phyloP scores from a whole-genome alignment of 306 rosid genomes.

The Lagenaria siceraria region DNA sequence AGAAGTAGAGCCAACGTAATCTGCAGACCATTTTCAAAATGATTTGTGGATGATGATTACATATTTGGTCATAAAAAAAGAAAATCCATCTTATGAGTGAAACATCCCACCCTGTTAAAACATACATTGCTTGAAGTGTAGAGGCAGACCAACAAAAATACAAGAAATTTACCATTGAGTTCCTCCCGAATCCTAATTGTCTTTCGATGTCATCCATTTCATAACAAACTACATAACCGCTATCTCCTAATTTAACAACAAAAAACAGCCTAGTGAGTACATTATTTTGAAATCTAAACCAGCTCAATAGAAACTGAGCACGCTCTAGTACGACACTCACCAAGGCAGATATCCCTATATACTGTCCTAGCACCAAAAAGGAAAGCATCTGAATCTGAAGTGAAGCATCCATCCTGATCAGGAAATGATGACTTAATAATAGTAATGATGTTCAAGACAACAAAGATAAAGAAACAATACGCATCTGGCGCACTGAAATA shows the following conservation, averaged over 20 bases:
- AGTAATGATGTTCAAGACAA: background rate
- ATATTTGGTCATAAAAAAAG: background rate
- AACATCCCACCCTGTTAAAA: background rate
- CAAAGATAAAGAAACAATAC: background rate
- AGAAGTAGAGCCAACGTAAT: constrained; percentile 66
- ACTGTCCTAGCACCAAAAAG: constrained; percentile 81
- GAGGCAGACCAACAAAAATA: background rate
- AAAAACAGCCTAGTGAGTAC: constrained; percentile 8
- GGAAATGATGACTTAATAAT: constrained; percentile 5
- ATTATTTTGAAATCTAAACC: background rate
- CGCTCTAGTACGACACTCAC: constrained; percentile 20
- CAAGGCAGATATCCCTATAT: constrained; percentile 75
- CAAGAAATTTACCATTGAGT: constrained; percentile 50
- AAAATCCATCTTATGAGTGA: background rate
- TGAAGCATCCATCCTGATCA: constrained; percentile 68
- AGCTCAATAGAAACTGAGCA: background rate
- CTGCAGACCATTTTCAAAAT: constrained; percentile 29
- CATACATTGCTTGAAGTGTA: background rate
- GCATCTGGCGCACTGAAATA: background rate
- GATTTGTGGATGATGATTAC: background rate
- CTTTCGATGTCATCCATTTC: constrained; percentile 67
- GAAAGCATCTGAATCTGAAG: constrained; percentile 69
- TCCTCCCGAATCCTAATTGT: constrained; percentile 69
- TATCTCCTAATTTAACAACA: constrained; percentile 46
- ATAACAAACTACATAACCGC: constrained; percentile 61